These are phyloP conservation scores for Barnettozyma hawaiiensis DNA, from an alignment of 1,139 yeast species.

Conservation along the genomic window DNA sequence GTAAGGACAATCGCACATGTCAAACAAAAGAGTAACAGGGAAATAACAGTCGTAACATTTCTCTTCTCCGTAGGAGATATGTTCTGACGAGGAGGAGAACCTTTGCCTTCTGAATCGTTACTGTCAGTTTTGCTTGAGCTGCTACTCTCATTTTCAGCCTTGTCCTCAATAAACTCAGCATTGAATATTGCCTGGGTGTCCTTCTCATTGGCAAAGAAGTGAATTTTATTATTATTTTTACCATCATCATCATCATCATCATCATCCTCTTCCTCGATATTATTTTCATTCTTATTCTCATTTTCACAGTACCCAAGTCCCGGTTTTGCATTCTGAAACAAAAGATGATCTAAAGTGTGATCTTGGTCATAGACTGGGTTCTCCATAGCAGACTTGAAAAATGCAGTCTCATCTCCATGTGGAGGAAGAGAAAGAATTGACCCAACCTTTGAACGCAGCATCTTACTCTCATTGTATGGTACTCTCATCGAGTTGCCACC, in stretches of 20 bases:
- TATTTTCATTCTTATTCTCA: background rate
- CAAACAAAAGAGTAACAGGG: slow-evolving; percentile 6
- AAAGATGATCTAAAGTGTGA: background rate
- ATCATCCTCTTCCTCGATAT: background rate
- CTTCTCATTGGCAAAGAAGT: background rate
- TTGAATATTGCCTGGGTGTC: background rate
- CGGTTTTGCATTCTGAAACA: background rate
- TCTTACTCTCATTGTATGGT: slow-evolving; percentile 1
- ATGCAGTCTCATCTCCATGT: slow-evolving; percentile 7
- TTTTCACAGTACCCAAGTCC: background rate
- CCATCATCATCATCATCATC: background rate
- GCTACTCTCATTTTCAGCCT: background rate
- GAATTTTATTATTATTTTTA: too few species aligned
- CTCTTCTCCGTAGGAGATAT: background rate
- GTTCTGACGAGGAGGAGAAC: background rate
- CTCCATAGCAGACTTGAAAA: slow-evolving; percentile 12
- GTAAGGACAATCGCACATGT: slow-evolving; percentile 8
- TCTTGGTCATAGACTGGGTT: slow-evolving; percentile 1
- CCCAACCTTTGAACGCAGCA: slow-evolving; percentile 1
- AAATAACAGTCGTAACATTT: background rate
- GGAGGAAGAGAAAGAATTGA: slow-evolving; percentile 7
- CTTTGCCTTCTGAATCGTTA: background rate
- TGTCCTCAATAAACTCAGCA: background rate
- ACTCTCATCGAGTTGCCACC: slow-evolving; percentile 1
- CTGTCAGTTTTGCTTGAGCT: slow-evolving; percentile 1